A percentile compares a stretch with the other conserved stretches of the same genome.
phyloP scores from a whole-genome alignment of 495 filamentous ascomycete species.

The Durotheca rogersii region DNA sequence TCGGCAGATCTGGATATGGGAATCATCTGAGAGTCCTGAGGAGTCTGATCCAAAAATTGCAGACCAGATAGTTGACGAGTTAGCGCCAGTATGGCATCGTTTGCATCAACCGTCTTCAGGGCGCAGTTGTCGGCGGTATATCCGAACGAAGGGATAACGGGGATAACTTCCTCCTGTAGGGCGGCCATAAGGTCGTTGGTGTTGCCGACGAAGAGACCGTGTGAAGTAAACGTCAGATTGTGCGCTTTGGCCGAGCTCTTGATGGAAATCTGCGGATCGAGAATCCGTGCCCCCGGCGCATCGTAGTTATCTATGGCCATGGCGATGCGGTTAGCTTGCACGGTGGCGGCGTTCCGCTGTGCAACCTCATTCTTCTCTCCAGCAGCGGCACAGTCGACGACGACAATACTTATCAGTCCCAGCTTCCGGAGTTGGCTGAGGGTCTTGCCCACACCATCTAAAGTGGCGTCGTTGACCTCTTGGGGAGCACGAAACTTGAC shows the following conservation, averaged over 20 bases:
- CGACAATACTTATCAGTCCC: slow-evolving; percentile 76
- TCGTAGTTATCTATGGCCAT: slow-evolving; percentile 68
- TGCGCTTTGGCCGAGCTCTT: slow-evolving; percentile 8
- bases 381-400: slow-evolving; percentile 65
- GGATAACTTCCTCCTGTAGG: slow-evolving; percentile 73
- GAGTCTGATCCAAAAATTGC: slow-evolving; percentile 38
- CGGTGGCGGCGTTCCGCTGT: slow-evolving; percentile 40
- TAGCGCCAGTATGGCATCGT: slow-evolving; percentile 71
- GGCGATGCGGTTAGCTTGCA: slow-evolving; percentile 74
- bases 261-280: slow-evolving; percentile 63
- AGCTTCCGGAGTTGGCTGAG: slow-evolving; percentile 77
- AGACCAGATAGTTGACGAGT: slow-evolving; percentile 69
- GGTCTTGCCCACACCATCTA: slow-evolving; percentile 78
- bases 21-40: slow-evolving; percentile 49
- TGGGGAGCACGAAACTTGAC: slow-evolving; percentile 80
- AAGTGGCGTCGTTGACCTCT: slow-evolving; percentile 60
- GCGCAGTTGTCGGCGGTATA: slow-evolving; percentile 61
- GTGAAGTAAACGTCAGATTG: slow-evolving; percentile 30
- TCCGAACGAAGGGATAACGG: slow-evolving; percentile 71
- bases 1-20: slow-evolving; percentile 54
- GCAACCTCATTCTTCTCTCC: slow-evolving; percentile 34
- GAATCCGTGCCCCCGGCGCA: slow-evolving; percentile 62
- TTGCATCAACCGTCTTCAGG: slow-evolving; percentile 55
- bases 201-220: slow-evolving; percentile 42
- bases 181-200: slow-evolving; percentile 64